Percentiles rank a stretch among this genome's conserved stretches.
These are phyloP conservation scores for Rhodotorula sp. DNA, from an alignment of 1,284 basidiomycete genomes.

Conservation along the genomic window DNA sequence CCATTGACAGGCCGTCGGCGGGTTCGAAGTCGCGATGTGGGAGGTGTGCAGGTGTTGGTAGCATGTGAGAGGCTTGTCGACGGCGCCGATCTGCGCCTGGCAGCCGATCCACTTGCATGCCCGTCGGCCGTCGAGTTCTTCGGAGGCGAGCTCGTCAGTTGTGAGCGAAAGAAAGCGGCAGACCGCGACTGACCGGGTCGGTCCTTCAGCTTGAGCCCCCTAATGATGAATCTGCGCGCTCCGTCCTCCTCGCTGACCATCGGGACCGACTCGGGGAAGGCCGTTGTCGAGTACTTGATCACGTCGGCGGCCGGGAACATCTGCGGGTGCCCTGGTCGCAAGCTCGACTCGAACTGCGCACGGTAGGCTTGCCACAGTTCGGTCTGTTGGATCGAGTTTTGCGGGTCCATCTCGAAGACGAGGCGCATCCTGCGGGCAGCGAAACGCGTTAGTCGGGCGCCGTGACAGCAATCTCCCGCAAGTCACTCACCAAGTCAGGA, in stretches of 20 bases:
- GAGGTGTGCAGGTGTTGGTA: slow-evolving; percentile 27
- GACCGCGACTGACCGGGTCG: slow-evolving; percentile 11
- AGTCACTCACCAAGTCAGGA: slow-evolving; percentile 64
- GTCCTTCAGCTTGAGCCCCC: slow-evolving; percentile 63
- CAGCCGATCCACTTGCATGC: slow-evolving; percentile 28
- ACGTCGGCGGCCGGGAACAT: slow-evolving; percentile 78
- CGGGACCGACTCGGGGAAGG: slow-evolving; percentile 74
- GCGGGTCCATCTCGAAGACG: slow-evolving; percentile 71
- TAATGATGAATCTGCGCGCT: slow-evolving; percentile 70
- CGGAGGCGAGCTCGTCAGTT: neutral
- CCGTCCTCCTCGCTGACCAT: slow-evolving; percentile 69
- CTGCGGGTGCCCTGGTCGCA: slow-evolving; percentile 56
- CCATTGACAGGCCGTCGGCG: slow-evolving; percentile 20
- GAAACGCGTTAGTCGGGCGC: neutral
- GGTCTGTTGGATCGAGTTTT: slow-evolving; percentile 59
- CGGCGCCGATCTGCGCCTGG: neutral
- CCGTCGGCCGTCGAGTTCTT: slow-evolving; percentile 11
- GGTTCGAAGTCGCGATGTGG: slow-evolving; percentile 16
- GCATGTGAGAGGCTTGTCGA: neutral
- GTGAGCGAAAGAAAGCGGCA: neutral
- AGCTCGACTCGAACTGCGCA: slow-evolving; percentile 53
- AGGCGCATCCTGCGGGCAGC: slow-evolving; percentile 66
- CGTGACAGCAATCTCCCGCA: neutral
- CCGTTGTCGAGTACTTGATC: slow-evolving; percentile 75
- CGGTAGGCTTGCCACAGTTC: slow-evolving; percentile 80